Conservation (phyloP, 306 rosid genomes). For the Cicer chorassanicum region DNA sequence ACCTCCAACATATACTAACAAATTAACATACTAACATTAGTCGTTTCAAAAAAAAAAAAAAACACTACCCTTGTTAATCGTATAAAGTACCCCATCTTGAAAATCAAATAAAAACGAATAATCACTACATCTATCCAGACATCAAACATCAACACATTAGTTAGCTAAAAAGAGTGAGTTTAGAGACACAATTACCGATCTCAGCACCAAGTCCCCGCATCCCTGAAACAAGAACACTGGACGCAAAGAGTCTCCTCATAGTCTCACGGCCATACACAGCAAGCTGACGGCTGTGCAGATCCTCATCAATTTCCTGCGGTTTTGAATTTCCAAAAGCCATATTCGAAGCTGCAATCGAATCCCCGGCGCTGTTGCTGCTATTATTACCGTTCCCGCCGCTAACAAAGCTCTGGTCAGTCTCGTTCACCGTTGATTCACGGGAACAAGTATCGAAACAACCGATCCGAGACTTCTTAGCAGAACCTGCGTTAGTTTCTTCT, state of each 20-base stretch:
- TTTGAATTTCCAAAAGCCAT: constrained; percentile 74
- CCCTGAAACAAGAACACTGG: constrained; percentile 87
- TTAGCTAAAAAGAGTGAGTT: not conserved
- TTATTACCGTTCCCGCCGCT: constrained; percentile 35
- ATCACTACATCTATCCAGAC: not conserved
- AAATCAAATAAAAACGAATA: not conserved
- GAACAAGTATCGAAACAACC: constrained; percentile 46
- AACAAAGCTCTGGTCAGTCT: constrained; percentile 38
- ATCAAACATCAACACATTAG: not conserved
- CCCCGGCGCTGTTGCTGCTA: constrained; percentile 42
- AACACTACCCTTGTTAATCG: not conserved
- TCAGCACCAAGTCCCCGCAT: constrained; percentile 94
- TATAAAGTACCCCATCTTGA: not conserved
- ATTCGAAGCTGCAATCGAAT: constrained; percentile 44
- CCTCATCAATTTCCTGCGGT: constrained; percentile 83
- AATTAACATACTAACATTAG: no score
- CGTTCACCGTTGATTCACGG: constrained; percentile 55
- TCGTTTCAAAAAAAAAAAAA: no score
- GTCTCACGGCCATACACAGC: constrained; percentile 99
- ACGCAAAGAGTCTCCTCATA: constrained; percentile 86
- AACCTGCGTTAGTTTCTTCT: constrained; percentile 48
- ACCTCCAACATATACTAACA: no score
- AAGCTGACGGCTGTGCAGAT: constrained; percentile 97
- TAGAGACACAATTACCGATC: constrained; percentile 64
- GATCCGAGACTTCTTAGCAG: constrained; percentile 71